Conservation (phyloP, 2,329 filamentous ascomycete genomes). For the Pseudopyrenochaeta lycopersici region DNA sequence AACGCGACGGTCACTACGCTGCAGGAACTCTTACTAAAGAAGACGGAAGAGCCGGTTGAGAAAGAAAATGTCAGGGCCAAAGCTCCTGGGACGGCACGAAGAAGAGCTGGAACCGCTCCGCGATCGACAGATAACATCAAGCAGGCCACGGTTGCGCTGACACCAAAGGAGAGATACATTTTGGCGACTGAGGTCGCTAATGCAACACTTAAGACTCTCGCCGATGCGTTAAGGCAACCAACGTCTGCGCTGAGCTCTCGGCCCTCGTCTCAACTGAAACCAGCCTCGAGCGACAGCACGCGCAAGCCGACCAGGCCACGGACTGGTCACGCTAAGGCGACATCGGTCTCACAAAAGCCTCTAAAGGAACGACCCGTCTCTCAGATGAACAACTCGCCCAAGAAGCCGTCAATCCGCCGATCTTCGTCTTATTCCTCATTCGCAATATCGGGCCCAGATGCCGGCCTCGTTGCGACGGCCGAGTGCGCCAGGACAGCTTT, state of each 20-base stretch:
- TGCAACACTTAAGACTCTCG: constrained; percentile 71
- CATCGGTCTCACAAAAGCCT: constrained; percentile 64
- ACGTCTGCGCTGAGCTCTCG: constrained; percentile 20
- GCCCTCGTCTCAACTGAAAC: constrained; percentile 27
- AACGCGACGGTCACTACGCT: constrained; percentile 57
- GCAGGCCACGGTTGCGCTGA: constrained; percentile 50
- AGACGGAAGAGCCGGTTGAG: constrained; percentile 43
- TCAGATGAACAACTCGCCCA: constrained; percentile 65
- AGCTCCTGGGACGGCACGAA: constrained; percentile 29
- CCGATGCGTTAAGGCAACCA: constrained; percentile 68
- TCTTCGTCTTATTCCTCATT: constrained; percentile 49
- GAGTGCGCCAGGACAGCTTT: constrained; percentile 77
- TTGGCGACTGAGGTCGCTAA: constrained; percentile 80
- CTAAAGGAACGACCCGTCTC: constrained; percentile 70
- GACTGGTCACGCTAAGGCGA: constrained; percentile 22
- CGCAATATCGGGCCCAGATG: constrained; percentile 34
- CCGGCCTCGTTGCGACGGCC: constrained; percentile 62
- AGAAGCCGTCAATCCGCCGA: constrained; percentile 44
- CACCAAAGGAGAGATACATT: constrained; percentile 68
- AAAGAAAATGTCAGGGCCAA: constrained; percentile 46
- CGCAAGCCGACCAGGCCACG: constrained; percentile 30
- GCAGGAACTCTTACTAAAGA: constrained; percentile 54
- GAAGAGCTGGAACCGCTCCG: constrained; percentile 42
- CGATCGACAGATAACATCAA: constrained; percentile 48
- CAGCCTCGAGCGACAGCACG: constrained; percentile 35